A percentile compares a stretch with the other conserved stretches of the same genome.
Conservation (phyloP, 305 asterid genomes). For the Solanum aculeatissimum region DNA sequence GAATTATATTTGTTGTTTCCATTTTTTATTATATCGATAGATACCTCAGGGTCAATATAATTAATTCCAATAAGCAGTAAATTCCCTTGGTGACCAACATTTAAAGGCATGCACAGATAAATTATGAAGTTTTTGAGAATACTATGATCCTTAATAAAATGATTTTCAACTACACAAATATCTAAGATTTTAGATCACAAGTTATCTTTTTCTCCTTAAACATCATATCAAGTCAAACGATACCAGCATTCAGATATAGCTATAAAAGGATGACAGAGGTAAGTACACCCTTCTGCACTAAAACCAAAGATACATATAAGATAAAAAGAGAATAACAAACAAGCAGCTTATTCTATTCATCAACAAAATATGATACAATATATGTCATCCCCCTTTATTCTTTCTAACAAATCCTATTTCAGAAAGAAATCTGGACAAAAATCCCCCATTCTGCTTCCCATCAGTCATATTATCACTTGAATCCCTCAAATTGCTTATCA, state of each 20-base stretch:
- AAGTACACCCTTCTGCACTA: neutral
- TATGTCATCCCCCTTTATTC: conserved; percentile 7
- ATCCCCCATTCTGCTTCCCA: conserved; percentile 10
- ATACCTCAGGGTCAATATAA: neutral
- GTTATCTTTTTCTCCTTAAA: too few species aligned
- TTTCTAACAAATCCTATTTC: conserved; percentile 46
- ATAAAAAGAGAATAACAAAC: neutral
- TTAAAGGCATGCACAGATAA: too few species aligned
- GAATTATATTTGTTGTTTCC: too few species aligned
- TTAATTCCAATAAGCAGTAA: neutral
- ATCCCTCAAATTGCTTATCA: conserved; percentile 49
- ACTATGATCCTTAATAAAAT: too few species aligned
- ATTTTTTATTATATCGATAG: neutral
- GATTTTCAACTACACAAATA: too few species aligned
- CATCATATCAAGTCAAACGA: too few species aligned
- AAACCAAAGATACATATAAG: neutral
- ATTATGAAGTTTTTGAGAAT: too few species aligned
- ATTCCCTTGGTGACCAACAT: too few species aligned
- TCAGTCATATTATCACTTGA: conserved; percentile 17
- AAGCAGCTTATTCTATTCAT: neutral
- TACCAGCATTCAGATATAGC: too few species aligned
- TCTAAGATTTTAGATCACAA: too few species aligned
- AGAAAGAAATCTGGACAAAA: conserved; percentile 59
- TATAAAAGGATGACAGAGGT: neutral
- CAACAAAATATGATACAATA: neutral